phyloP scores from a whole-genome alignment of 1,284 basidiomycete species.

The Vanrija sp. region DNA sequence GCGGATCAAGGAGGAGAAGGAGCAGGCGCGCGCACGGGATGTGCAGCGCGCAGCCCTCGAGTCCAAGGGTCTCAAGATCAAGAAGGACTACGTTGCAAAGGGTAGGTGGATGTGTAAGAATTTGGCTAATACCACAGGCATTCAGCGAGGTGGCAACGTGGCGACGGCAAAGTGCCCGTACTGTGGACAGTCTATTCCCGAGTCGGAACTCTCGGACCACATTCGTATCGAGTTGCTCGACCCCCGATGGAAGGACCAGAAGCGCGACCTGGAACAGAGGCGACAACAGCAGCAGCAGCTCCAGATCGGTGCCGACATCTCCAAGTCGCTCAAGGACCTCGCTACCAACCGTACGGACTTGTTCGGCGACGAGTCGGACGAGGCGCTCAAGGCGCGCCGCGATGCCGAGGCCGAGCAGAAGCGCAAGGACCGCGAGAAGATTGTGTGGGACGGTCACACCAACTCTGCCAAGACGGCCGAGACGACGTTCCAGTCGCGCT shows the following conservation, averaged over 20 bases:
- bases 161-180: constrained; percentile 83
- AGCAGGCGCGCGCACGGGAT: constrained; percentile 65
- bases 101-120: constrained; percentile 55
- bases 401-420: constrained; percentile 76
- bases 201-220: constrained; percentile 93
- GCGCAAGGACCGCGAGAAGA: constrained; percentile 79
- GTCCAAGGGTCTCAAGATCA: constrained; percentile 87
- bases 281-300: constrained; percentile 85
- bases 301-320: constrained; percentile 76
- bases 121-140: constrained; percentile 53
- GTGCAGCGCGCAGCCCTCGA: constrained; percentile 73
- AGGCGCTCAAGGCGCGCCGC: constrained; percentile 74
- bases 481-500: constrained; percentile 82
- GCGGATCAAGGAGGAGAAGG: constrained; percentile 68
- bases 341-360: constrained; percentile 89
- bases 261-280: constrained; percentile 76
- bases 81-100: constrained; percentile 93
- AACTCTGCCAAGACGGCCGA: constrained; percentile 80
- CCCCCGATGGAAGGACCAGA: constrained; percentile 94
- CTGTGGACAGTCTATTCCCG: constrained; percentile 88
- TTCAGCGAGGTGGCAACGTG: constrained; percentile 57
- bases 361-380: constrained; percentile 79
- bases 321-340: constrained; percentile 82
- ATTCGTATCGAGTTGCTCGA: constrained; percentile 98
- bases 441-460: constrained; percentile 94